Percentiles rank a stretch among this genome's conserved stretches.
phyloP scores from a whole-genome alignment of 352 stramenopile species.

The Globisporangium takayamanum region DNA sequence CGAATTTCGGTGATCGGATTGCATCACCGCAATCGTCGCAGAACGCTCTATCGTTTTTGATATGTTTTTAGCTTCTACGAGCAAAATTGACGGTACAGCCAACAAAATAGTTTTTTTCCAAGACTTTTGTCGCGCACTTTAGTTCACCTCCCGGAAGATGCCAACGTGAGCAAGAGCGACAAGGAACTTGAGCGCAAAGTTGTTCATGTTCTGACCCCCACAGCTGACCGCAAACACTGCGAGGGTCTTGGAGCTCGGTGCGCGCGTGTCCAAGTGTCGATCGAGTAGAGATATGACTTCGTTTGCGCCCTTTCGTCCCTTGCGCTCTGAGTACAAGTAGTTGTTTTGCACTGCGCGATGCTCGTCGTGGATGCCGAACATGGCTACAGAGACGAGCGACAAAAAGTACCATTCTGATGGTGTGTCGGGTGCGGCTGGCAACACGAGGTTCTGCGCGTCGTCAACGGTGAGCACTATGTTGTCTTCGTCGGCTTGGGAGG shows the following conservation, averaged over 20 bases:
- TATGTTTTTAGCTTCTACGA: too few relatives aligned
- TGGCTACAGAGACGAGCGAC: not conserved
- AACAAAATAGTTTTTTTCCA: too few relatives aligned
- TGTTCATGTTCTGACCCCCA: not conserved
- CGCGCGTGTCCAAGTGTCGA: not conserved
- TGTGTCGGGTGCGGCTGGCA: not conserved
- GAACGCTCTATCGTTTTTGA: too few relatives aligned
- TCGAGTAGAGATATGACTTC: not conserved
- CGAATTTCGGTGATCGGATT: too few relatives aligned
- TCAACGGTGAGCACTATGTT: not conserved
- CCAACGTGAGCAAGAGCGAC: not conserved
- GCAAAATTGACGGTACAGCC: too few relatives aligned
- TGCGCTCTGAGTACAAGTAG: conserved; percentile 1
- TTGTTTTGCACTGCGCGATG: not conserved
- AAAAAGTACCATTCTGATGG: conserved; percentile 2
- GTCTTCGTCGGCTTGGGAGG: not conserved
- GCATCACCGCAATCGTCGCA: too few relatives aligned
- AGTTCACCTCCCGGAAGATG: not conserved
- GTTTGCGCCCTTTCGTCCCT: not conserved
- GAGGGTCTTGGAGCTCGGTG: not conserved
- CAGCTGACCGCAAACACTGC: not conserved
- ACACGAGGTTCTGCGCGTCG: conserved; percentile 1
- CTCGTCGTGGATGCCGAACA: not conserved
- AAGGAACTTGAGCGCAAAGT: not conserved
- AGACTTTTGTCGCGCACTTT: too few relatives aligned